phyloP scores from a whole-genome alignment of 2,329 filamentous ascomycete genomes.

The Colletotrichum navitas region DNA sequence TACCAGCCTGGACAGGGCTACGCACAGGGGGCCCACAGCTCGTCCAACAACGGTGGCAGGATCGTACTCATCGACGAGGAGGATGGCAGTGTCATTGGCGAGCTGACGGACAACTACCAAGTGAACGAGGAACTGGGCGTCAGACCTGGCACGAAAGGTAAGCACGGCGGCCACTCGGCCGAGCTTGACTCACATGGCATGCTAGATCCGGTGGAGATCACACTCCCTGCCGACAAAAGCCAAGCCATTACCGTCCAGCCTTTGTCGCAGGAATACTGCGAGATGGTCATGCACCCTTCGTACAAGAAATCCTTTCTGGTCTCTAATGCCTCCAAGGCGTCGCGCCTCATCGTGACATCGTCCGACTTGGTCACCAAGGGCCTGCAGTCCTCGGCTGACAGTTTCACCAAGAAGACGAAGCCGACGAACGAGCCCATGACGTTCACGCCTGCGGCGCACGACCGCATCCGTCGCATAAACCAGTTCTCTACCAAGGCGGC shows the following conservation, averaged over 20 bases:
- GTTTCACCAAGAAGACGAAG: slow-evolving; percentile 83
- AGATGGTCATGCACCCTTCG: slow-evolving; percentile 86
- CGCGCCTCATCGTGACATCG: slow-evolving; percentile 90
- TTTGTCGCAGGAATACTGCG: slow-evolving; percentile 77
- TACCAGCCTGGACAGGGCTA: slow-evolving; percentile 87
- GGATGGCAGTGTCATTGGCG: slow-evolving; percentile 93
- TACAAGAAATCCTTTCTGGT: slow-evolving; percentile 91
- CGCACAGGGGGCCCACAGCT: slow-evolving; percentile 70
- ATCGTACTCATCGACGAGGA: slow-evolving; percentile 97
- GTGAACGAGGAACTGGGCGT: slow-evolving; percentile 82
- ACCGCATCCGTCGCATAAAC: slow-evolving; percentile 88
- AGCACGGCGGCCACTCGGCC: slow-evolving; percentile 67
- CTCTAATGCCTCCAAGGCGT: slow-evolving; percentile 87
- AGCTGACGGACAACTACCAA: slow-evolving; percentile 85
- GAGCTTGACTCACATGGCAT: slow-evolving; percentile 42
- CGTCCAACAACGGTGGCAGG: slow-evolving; percentile 71
- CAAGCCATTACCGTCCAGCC: slow-evolving; percentile 76
- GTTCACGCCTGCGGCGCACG: slow-evolving; percentile 87
- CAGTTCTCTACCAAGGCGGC: slow-evolving; percentile 86
- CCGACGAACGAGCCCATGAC: slow-evolving; percentile 85
- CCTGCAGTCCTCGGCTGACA: slow-evolving; percentile 82
- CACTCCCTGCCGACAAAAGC: slow-evolving; percentile 76
- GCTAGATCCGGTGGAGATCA: slow-evolving; percentile 82
- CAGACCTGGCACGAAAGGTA: slow-evolving; percentile 95
- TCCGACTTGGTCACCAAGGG: slow-evolving; percentile 84